A percentile compares a stretch with the other conserved stretches of the same genome.
phyloP scores from a whole-genome alignment of 805 yeast species.

The Saccharomycopsis lassenensis region DNA sequence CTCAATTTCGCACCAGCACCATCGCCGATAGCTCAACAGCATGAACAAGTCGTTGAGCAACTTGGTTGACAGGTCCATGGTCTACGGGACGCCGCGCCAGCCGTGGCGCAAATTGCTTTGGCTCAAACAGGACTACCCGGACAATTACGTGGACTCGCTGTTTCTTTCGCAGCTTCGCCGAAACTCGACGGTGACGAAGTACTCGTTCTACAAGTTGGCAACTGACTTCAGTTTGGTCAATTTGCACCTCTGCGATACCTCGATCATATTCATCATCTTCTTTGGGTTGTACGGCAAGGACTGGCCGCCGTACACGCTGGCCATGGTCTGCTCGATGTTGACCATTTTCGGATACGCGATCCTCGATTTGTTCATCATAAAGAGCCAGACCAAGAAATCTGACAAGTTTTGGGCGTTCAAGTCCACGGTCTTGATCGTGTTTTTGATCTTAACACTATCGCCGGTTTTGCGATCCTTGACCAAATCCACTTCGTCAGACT shows the following conservation, averaged over 20 bases:
- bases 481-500: constrained; percentile 81
- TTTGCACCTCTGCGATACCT: constrained; percentile 52
- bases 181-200: constrained; percentile 61
- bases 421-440: constrained; percentile 56
- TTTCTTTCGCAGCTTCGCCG: constrained; percentile 73
- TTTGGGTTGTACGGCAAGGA: constrained; percentile 40
- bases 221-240: constrained; percentile 61
- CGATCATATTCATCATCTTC: constrained; percentile 60
- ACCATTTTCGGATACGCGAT: constrained; percentile 29
- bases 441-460: constrained; percentile 66
- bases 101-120: constrained; percentile 84
- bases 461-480: constrained; percentile 87
- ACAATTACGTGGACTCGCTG: constrained; percentile 75
- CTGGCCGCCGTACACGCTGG: constrained; percentile 41
- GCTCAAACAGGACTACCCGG: constrained; percentile 79
- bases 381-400: constrained; percentile 21
- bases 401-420: constrained; percentile 33
- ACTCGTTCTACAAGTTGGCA: constrained; percentile 53
- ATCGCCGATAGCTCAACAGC: too few species aligned
- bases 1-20: too few species aligned
- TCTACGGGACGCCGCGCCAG: constrained; percentile 10
- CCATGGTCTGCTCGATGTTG: constrained; percentile 25
- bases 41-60: constrained; percentile 10
- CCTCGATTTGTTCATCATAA: constrained; percentile 13
- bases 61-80: constrained; percentile 1